Evolutionary conservation across 2,329 filamentous ascomycete genomes (phyloP), one percentile per base, ranked within the genome.

Genomic region (Camptophora hylomeconis): DNA sequence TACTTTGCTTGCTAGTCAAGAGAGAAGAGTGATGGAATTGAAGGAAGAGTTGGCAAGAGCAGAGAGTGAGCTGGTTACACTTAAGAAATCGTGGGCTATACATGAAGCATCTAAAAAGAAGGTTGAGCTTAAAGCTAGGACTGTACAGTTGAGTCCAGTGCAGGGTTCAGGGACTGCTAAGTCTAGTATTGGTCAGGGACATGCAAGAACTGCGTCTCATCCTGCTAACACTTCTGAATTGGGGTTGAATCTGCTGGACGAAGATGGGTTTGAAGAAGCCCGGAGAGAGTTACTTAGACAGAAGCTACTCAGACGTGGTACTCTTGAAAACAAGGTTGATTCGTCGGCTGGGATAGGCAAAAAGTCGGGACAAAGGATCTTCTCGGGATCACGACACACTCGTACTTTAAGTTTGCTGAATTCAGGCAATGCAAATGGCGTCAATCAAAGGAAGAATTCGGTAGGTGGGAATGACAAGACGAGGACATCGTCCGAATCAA

Each of bases 1-100:
- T 41, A 86, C 83, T 37, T 80, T 86, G 33, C 79, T 98, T 45
- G 89, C 89, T 24, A 76, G 82, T 9, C 86, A 95, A 57, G 89
- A 98, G 58, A 70, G 89, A 33, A 75, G 74, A 41, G 87, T 98
- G 2, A 60, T 98, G 33, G 89, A 95, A 56, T 62, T 98, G 29
- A 79, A 76, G 35, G 89, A 98, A 52, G 87, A 95, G 53, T 63
- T 98, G n/a, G 60, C 64, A 14, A 76, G 75, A 35, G 87, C 89
- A 5, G 87, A 98, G 51, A 58, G 62, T 8, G 80, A 92, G 25
- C 62, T 98, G 21, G 61, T 63, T 25, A 69, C 62, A 22, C 62
- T 98, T 37, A 95, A 94, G 62, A 77, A 71, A 46, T 78, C 84
- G 53, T 95, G 82, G 77, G 71, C 80, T 2, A 58, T 64, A 9